These are phyloP conservation scores for Cucurbitaria berberidis DNA, from an alignment of 2,329 filamentous ascomycete genomes.

Conservation along the genomic window DNA sequence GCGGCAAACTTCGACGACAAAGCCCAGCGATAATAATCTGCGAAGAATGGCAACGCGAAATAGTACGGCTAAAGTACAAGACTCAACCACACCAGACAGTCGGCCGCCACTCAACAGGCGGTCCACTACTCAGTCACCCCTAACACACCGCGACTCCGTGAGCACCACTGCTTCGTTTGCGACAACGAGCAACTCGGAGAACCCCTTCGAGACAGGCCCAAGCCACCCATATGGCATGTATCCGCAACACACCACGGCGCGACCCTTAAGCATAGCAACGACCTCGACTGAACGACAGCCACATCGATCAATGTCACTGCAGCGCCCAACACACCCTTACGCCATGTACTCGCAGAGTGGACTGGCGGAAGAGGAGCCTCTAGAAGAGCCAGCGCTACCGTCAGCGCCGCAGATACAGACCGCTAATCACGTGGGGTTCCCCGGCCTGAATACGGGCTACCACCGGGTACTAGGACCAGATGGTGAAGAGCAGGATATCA, in stretches of 20 bases:
- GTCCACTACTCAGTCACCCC: constrained; percentile 32
- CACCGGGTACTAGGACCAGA: constrained; percentile 76
- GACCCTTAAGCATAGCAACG: constrained; percentile 72
- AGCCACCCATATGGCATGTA: constrained; percentile 89
- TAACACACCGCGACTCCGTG: constrained; percentile 46
- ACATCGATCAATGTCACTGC: constrained; percentile 64
- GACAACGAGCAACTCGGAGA: constrained; percentile 57
- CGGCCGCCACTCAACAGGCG: constrained; percentile 29
- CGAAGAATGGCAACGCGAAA: constrained; percentile 45
- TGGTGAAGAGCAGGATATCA: constrained; percentile 86
- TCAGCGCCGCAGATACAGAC: constrained; percentile 49
- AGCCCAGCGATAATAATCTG: constrained; percentile 31
- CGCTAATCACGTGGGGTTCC: constrained; percentile 74
- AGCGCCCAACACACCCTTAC: constrained; percentile 82
- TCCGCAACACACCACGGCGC: constrained; percentile 66
- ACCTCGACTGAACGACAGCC: constrained; percentile 69
- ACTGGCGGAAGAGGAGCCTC: constrained; percentile 53
- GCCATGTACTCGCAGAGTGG: constrained; percentile 84
- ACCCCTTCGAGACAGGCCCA: constrained; percentile 74
- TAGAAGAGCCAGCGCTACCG: constrained; percentile 27
- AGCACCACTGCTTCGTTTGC: constrained; percentile 52
- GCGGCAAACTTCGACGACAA: constrained; percentile 30
- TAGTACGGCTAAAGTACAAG: constrained; percentile 45
- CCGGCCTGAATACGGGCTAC: constrained; percentile 69
- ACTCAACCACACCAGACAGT: constrained; percentile 29